A percentile compares a stretch with the other conserved stretches of the same genome.
Conservation (phyloP, 306 rosid species). For the Inga leiocalycina region DNA sequence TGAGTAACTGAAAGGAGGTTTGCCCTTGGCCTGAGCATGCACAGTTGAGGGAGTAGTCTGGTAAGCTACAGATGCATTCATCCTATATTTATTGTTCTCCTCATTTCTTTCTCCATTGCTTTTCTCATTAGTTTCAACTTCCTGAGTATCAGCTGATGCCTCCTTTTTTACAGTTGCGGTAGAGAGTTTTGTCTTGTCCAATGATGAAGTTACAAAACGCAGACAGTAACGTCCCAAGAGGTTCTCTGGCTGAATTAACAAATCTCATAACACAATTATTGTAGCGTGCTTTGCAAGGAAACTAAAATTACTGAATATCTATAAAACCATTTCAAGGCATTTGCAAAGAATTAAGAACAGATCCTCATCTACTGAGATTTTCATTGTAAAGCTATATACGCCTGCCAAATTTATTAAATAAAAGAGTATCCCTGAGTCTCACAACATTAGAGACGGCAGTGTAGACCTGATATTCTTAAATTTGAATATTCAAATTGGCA, state of each 20-base stretch:
- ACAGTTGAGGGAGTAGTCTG: conserved; percentile 88
- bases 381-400: not conserved
- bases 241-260: conserved; percentile 71
- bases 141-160: conserved; percentile 40
- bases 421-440: not conserved
- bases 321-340: conserved; percentile 7
- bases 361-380: not conserved
- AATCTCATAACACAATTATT: conserved; percentile 4
- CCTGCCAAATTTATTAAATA: not conserved
- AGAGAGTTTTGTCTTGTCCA: conserved; percentile 49
- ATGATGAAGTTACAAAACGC: conserved; percentile 68
- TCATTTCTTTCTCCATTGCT: conserved; percentile 37
- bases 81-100: conserved; percentile 45
- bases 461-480: conserved; percentile 20
- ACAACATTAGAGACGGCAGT: not conserved
- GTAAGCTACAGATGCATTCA: conserved; percentile 69
- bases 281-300: not conserved
- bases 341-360: not conserved
- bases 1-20: conserved; percentile 72
- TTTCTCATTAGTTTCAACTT: conserved; percentile 39
- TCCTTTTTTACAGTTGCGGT: conserved; percentile 51
- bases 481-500: not conserved
- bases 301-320: not conserved
- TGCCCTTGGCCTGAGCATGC: conserved; percentile 68
- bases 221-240: conserved; percentile 61